phyloP scores from a whole-genome alignment of 257 asterid species.

The Solanum gandarillasii region DNA sequence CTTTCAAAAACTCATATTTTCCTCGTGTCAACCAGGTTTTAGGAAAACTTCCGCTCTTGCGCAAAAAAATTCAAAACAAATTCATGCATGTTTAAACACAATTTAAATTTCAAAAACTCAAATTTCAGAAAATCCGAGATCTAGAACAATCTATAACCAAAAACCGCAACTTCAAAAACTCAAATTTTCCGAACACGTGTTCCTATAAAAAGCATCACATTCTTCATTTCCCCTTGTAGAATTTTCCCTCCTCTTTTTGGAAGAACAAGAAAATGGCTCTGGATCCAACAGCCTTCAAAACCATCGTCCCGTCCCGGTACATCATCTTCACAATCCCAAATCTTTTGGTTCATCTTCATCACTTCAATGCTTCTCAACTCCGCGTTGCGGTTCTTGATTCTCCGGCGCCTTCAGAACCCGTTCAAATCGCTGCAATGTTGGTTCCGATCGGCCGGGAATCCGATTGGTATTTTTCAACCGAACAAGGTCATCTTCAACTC shows the following conservation, averaged over 20 bases:
- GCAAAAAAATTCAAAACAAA: no score
- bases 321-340: slow-evolving; percentile 54
- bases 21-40: not conserved
- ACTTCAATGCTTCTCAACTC: slow-evolving; percentile 26
- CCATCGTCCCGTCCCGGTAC: slow-evolving; percentile 62
- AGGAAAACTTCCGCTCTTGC: not conserved
- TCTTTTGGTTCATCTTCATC: slow-evolving; percentile 12
- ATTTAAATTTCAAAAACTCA: no score
- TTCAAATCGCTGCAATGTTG: slow-evolving; percentile 46
- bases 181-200: not conserved
- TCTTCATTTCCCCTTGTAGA: not conserved
- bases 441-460: slow-evolving; percentile 72
- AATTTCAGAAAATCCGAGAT: no score
- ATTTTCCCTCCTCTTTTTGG: not conserved
- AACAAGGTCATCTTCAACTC: slow-evolving; percentile 78
- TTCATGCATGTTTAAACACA: not conserved
- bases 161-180: not conserved
- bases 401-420: slow-evolving; percentile 18
- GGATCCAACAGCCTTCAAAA: slow-evolving; percentile 37
- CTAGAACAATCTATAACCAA: not conserved
- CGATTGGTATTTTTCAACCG: slow-evolving; percentile 81
- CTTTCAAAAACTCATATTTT: not conserved
- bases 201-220: not conserved
- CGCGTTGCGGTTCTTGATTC: slow-evolving; percentile 69
- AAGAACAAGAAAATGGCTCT: slow-evolving; percentile 23